phyloP scores from a whole-genome alignment of 768 basidiomycete species.

The Podaxis pistillaris region DNA sequence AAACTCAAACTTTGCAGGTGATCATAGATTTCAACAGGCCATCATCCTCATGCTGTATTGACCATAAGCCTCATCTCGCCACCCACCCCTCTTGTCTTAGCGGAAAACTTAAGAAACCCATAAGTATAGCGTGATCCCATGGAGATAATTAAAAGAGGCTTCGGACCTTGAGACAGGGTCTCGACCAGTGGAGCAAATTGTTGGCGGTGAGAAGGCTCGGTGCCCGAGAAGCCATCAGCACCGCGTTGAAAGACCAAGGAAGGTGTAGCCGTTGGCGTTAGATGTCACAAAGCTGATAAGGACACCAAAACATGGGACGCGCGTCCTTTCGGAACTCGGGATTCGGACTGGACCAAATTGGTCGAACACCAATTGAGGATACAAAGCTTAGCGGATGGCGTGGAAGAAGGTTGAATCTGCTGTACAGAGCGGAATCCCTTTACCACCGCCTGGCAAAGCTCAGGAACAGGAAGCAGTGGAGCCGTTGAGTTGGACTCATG shows the following conservation, averaged over 20 bases:
- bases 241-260: neutral
- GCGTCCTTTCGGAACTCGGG: conserved; percentile 2
- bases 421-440: neutral
- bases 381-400: neutral
- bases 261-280: neutral
- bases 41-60: conserved; percentile 28
- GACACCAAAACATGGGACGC: neutral
- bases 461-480: conserved; percentile 4
- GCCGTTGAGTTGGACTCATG: neutral
- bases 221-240: neutral
- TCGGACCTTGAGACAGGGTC: neutral
- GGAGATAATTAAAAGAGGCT: neutral
- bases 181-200: conserved; percentile 5
- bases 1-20: neutral
- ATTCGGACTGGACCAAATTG: neutral
- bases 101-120: neutral
- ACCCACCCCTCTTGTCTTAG: neutral
- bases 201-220: neutral
- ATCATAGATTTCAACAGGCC: conserved; percentile 12
- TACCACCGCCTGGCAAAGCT: neutral
- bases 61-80: conserved; percentile 21
- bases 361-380: neutral
- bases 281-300: neutral
- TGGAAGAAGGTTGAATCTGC: neutral
- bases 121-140: neutral